Conservation (phyloP, 495 filamentous ascomycete genomes). For the Lophiotrema nucula region DNA sequence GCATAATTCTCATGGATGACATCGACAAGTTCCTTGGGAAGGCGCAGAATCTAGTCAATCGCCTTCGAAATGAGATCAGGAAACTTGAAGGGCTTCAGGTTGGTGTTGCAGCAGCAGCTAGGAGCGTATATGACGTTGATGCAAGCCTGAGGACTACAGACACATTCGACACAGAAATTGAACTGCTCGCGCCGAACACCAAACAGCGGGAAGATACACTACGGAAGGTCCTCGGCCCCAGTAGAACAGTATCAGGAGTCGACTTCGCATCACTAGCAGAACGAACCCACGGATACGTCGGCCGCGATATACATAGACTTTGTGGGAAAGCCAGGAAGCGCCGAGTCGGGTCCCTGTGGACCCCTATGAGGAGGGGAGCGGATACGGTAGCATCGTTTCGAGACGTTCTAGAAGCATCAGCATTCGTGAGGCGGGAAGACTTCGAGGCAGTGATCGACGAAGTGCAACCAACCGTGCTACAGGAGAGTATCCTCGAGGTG, state of each 20-base stretch:
- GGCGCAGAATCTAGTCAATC: constrained; percentile 37
- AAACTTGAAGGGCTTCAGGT: constrained; percentile 48
- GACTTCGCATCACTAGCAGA: constrained; percentile 45
- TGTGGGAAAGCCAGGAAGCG: constrained; percentile 20
- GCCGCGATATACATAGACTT: constrained; percentile 52
- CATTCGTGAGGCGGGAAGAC: constrained; percentile 47
- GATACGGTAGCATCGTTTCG: no score
- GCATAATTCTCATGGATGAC: constrained; percentile 79
- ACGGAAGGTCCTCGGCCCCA: constrained; percentile 20
- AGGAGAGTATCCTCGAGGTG: constrained; percentile 82
- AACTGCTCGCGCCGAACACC: constrained; percentile 72
- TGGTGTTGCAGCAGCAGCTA: constrained; percentile 71
- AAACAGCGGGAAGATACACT: constrained; percentile 60
- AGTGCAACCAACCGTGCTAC: constrained; percentile 80
- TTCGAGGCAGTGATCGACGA: constrained; percentile 55
- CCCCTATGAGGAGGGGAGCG: no score
- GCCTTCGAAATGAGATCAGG: constrained; percentile 47
- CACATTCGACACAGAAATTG: constrained; percentile 57
- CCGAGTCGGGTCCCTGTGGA: not conserved
- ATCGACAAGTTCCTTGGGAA: constrained; percentile 73
- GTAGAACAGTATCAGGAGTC: constrained; percentile 33
- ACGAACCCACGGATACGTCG: constrained; percentile 68
- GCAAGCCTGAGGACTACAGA: constrained; percentile 48
- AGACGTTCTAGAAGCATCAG: no score
- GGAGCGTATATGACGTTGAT: constrained; percentile 73